Base-by-base conservation (phyloP, 306 rosid genomes). In the Cicer yamashitae region DNA sequence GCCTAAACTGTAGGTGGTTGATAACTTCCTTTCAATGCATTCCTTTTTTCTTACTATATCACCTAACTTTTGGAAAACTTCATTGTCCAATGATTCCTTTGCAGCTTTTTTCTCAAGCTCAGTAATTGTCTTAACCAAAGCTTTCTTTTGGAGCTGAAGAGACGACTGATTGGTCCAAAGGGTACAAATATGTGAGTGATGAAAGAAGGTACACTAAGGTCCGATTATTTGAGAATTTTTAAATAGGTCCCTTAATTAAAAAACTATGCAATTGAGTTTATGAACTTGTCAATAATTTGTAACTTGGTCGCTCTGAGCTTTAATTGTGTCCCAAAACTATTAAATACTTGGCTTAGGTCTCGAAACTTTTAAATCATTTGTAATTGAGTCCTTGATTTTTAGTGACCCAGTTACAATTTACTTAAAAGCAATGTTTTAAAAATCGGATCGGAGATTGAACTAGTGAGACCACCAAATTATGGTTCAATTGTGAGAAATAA, bases 1-100 rank as follows among this genome's bases (percentile, higher is more conserved):
- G 3, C 97, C 92, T 66, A 90, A 85, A 75, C 96, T 87, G 52
- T 88, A 90, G 2, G 81, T 86, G 11, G 89, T 84, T 57, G 91
- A 88, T 64, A 92, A 83, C 84, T 87, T 90, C 85, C 89, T 86
- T 67, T 87, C 67, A 15, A 90, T 88, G 75, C 72, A 44, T 79
- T 90, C 84, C 82, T 87, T 90, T 78, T 87, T 70, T 53, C 82
- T 67, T 18, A 84, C 76, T 75, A 74, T 47, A 65, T 67, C 79
- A 30, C 77, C 71, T 70, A 90, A 64, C 58, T 84, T 79, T 46
- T 83, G 82, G 52, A 74, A 56, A 78, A 80, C 78, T 48, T 85
- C 87, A 48, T 50, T 66, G 58, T 77, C 82, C 20, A 20, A 71
- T 52, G 82, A 83, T 80, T 88, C 83, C 57, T 80, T 77, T 37